Base-by-base conservation (phyloP, 306 rosid genomes). In the Ammopiptanthus mongolicus region DNA sequence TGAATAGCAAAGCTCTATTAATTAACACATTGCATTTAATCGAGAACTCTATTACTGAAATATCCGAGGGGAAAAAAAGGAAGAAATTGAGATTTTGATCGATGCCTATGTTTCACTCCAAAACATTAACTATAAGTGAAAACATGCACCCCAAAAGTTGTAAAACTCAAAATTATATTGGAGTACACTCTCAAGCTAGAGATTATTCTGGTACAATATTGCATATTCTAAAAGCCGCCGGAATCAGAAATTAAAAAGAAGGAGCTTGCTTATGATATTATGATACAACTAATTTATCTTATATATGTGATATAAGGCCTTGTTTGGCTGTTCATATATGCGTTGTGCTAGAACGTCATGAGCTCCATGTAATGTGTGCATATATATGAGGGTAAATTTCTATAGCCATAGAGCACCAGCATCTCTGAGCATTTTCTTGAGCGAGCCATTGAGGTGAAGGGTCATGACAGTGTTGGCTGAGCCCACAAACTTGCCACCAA, bases 381-480 rank as follows among this genome's bases (percentile, higher is more conserved):
- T 29, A 29, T 3, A 29, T 29, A 29, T 3, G 0, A 29, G 7
- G 8, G 7, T 62, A 10, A 11, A 41, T 41, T 8, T 28, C 75
- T 65, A 94, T 28, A 95, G 96, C 98, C 98, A 95, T 0, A 95
- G 58, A 12, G 98, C 98, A 15, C 98, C 98, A 1, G 97, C 98
- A 69, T 91, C 97, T 80, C 81, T 86, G 48, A 95, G 97, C 91
- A 95, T 82, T 69, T 66, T 91, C 84, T 88, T 91, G 59, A 95
- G 89, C 3, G 93, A 76, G 58, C 98, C 97, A 78, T 86, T 95
- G 61, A 95, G 92, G 60, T 95, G 98, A 80, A 88, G 97, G 65
- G 96, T 91, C 90, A 95, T 91, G 83, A 95, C 79, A 0, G 87
- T 69, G 69, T 95, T 91, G 51, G 98, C 97, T 0, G 96, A 86